phyloP scores from a whole-genome alignment of 805 yeast genomes.

The Saccharomycopsis olivae region DNA sequence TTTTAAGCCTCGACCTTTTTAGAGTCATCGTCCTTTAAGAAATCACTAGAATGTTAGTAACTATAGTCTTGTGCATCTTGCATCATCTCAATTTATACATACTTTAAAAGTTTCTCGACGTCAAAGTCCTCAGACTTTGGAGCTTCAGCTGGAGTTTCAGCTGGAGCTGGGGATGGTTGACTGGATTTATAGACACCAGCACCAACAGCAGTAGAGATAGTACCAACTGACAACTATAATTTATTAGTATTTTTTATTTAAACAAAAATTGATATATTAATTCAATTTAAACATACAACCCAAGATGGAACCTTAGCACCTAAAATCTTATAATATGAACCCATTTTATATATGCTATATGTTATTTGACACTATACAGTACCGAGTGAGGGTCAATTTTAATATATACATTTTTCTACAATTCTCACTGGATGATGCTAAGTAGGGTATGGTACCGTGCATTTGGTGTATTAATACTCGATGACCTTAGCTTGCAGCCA shows the following conservation, averaged over 20 bases:
- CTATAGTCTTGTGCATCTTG: too few species aligned
- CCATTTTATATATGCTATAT: too few species aligned
- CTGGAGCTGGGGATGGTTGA: slow-evolving; percentile 20
- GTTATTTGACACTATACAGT: too few species aligned
- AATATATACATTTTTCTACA: not conserved
- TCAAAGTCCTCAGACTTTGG: slow-evolving; percentile 25
- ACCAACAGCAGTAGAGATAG: slow-evolving; percentile 25
- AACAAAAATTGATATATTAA: too few species aligned
- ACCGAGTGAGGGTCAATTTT: not conserved
- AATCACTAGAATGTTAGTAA: too few species aligned
- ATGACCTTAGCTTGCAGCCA: slow-evolving; percentile 38
- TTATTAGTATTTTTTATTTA: not conserved
- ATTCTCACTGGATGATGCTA: not conserved
- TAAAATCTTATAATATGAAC: slow-evolving; percentile 17
- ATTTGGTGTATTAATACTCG: not conserved
- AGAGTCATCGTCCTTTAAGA: slow-evolving; percentile 22
- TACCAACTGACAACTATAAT: slow-evolving; percentile 26
- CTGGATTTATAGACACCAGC: slow-evolving; percentile 22
- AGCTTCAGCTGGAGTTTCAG: slow-evolving; percentile 22
- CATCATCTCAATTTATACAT: too few species aligned
- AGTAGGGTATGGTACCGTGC: not conserved
- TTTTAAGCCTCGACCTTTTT: not conserved
- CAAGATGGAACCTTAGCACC: slow-evolving; percentile 18
- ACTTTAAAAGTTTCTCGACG: slow-evolving; percentile 26
- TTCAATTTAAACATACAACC: slow-evolving; percentile 17